Percentiles rank a stretch among this genome's conserved stretches.
Conservation (phyloP, 2,329 filamentous ascomycete genomes). For the Pseudocercospora macadamiae region DNA sequence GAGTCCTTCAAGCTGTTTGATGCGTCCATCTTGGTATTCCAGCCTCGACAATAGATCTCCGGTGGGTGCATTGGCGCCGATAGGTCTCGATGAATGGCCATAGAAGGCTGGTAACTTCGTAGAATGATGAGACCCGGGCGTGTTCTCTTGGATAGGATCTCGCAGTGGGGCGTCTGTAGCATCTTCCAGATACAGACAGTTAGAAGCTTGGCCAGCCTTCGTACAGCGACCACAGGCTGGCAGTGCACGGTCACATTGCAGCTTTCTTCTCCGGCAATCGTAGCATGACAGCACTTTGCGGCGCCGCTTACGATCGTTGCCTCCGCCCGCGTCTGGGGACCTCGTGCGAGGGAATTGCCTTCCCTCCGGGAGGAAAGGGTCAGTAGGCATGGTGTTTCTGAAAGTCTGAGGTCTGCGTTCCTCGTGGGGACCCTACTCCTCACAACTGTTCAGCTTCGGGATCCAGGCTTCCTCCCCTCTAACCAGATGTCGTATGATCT, state of each 20-base stretch:
- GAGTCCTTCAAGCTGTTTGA: conserved; percentile 35
- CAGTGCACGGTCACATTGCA: conserved; percentile 51
- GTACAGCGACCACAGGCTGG: conserved; percentile 50
- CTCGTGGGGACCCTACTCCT: background rate
- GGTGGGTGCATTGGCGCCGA: conserved; percentile 16
- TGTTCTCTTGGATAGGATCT: conserved; percentile 26
- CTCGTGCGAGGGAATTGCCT: conserved; percentile 24
- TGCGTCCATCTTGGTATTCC: conserved; percentile 32
- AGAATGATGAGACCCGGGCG: conserved; percentile 1
- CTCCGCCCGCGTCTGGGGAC: conserved; percentile 24
- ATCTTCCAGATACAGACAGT: conserved; percentile 46
- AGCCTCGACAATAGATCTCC: conserved; percentile 32
- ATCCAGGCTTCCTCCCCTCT: background rate
- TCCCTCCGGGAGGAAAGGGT: conserved; percentile 27
- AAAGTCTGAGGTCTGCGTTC: background rate
- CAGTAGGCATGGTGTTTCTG: conserved; percentile 23
- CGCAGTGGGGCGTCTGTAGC: conserved; percentile 29
- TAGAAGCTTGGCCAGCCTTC: conserved; percentile 46
- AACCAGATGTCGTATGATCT: conserved; percentile 6
- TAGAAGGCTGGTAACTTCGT: conserved; percentile 33
- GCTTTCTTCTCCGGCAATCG: conserved; percentile 51
- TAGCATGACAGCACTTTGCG: conserved; percentile 53
- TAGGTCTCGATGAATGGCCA: conserved; percentile 31
- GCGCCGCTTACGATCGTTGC: conserved; percentile 46
- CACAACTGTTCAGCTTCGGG: conserved; percentile 1